Conservation (phyloP, 108 stramenopile species). For the Nitzschia sp. region DNA sequence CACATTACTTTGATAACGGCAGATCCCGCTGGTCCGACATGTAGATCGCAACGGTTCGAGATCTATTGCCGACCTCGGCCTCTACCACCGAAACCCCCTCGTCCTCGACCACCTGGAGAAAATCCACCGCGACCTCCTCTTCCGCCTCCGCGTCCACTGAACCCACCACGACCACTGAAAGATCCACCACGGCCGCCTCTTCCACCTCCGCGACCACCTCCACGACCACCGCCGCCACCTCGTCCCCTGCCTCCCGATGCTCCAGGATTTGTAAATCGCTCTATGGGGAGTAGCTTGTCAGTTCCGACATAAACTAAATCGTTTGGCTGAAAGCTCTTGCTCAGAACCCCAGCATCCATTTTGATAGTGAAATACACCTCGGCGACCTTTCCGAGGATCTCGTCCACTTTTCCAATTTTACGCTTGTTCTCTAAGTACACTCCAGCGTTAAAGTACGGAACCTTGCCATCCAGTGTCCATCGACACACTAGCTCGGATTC, state of each 20-base stretch:
- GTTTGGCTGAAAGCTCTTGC: slow-evolving; percentile 87
- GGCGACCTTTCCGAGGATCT: slow-evolving; percentile 94
- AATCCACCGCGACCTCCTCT: slow-evolving; percentile 23
- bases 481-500: slow-evolving; percentile 82
- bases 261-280: slow-evolving; percentile 88
- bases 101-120: slow-evolving; percentile 12
- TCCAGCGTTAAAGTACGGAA: slow-evolving; percentile 98
- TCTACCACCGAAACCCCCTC: slow-evolving; percentile 16
- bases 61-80: slow-evolving; percentile 26
- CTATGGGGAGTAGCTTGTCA: slow-evolving; percentile 91
- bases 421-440: slow-evolving; percentile 98
- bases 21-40: too few species aligned
- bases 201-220: slow-evolving; percentile 54
- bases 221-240: slow-evolving; percentile 43
- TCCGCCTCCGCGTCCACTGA: slow-evolving; percentile 40
- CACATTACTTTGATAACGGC: too few species aligned
- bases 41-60: neutral
- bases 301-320: slow-evolving; percentile 92
- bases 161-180: slow-evolving; percentile 55
- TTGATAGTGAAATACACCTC: slow-evolving; percentile 96
- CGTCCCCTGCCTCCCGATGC: slow-evolving; percentile 63
- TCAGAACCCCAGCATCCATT: slow-evolving; percentile 92
- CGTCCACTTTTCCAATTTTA: slow-evolving; percentile 98
- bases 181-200: slow-evolving; percentile 46
- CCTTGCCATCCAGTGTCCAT: slow-evolving; percentile 77